Evolutionary conservation across 345 rosid species (phyloP).

Genomic region (Euphorbia tirucalli): DNA sequence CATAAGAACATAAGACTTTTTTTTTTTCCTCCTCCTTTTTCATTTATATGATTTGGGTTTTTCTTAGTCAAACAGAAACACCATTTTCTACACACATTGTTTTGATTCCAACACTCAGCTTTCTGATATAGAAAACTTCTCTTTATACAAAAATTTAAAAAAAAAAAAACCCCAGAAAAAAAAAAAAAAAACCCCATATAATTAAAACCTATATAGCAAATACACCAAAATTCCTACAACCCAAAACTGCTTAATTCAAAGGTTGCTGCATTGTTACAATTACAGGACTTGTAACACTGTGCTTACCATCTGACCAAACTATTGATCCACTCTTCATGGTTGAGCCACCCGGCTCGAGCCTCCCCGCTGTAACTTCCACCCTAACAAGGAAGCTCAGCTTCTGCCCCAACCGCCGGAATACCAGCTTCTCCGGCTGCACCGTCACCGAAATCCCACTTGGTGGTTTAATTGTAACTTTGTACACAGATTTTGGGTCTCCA

Average conservation of each 20-base stretch:
- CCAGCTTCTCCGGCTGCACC: slow-evolving; percentile 32
- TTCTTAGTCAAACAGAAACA: neutral
- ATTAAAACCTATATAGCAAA: slow-evolving; percentile 11
- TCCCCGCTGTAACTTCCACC: slow-evolving; percentile 13
- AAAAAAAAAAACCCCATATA: slow-evolving; percentile 11
- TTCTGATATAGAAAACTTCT: slow-evolving; percentile 37
- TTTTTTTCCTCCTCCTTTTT: slow-evolving; percentile 19
- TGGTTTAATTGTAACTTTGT: slow-evolving; percentile 19
- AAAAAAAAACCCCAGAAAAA: neutral
- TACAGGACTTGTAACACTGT: slow-evolving; percentile 25
- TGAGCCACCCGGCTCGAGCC: slow-evolving; percentile 28
- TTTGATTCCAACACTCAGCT: slow-evolving; percentile 10
- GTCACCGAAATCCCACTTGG: slow-evolving; percentile 13
- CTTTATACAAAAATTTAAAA: slow-evolving; percentile 13
- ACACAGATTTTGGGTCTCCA: slow-evolving; percentile 26
- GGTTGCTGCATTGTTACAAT: slow-evolving; percentile 91
- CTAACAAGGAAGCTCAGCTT: slow-evolving; percentile 33
- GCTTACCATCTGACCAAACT: slow-evolving; percentile 34
- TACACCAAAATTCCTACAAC: neutral
- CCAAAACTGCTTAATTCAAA: slow-evolving; percentile 48
- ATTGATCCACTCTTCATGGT: slow-evolving; percentile 26
- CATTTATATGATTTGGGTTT: neutral
- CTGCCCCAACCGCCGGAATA: slow-evolving; percentile 30
- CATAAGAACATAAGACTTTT: slow-evolving; percentile 13
- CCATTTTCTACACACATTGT: neutral